Evolutionary conservation across 2,329 filamentous ascomycete genomes (phyloP), one percentile per base, ranked within the genome.

Genomic region (Monosporascus sp.): DNA sequence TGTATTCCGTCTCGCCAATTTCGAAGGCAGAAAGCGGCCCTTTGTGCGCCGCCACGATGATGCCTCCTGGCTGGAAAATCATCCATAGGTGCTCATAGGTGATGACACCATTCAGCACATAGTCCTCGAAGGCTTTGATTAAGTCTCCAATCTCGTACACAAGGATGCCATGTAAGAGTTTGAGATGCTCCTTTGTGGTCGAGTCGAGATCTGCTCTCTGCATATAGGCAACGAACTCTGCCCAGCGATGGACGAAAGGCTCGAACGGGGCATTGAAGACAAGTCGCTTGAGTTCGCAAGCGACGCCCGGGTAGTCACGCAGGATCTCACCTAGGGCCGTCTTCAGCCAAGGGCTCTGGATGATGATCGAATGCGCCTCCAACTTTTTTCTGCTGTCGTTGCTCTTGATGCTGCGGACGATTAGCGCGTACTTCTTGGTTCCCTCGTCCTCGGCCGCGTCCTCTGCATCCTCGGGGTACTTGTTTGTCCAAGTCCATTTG

Each of bases 181-280:
- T 60, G 2, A 81, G 62, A 57, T 83, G 78, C 31, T 73, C 67
- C 46, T 72, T 76, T 2, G 75, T 76, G 18, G 63, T 67, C 3
- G 65, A 60, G 17, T 82, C 77, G 36, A 72, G 67, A 2, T 69
- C 62, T 7, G 72, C 60, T 35, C 74, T 70, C 9, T 75, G 63
- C 44, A 74, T 68, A 24, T 74, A 72, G 4, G 69, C 63, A 9
- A 65, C 59, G 38, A 85, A 74, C 7, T 70, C 62, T 1, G 74
- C 70, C 83, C 85, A 89, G 35, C 85, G 77, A 66, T 89, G 84
- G 41, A 88, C 80, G 48, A 89, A 81, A 0, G 82, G 80, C 58
- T 80, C 72, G 56, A 88, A 88, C 0, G 82, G 82, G 0, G 77
- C 78, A 7, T 70, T 65, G 55, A 89, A 87, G 52, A 81, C 79